Evolutionary conservation across 176 grass and related monocot species (phyloP), one percentile per base, ranked within the genome.

Genomic region (Melocanna baccifera): DNA sequence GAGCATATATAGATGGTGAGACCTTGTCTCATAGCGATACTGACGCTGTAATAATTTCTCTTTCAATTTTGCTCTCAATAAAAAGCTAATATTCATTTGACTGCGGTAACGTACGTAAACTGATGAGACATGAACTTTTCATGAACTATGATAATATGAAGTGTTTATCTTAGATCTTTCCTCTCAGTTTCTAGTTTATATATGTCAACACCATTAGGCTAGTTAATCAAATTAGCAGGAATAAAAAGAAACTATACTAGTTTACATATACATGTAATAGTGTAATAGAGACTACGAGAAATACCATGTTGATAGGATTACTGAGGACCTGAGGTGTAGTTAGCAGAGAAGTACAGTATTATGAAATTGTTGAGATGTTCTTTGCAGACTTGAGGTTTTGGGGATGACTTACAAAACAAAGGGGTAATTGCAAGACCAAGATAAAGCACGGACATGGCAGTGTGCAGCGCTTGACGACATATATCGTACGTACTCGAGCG

Each of bases 1-100:
- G 69, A 87, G 57, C 70, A 74, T 48, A 81, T 76, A 86, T 89
- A 89, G 62, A 81, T 82, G 83, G 88, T 90, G 13, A 19, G 26
- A 65, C 64, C 53, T 78, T 40, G 46, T 13, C 65, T 72, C 46
- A 71, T 15, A 77, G 15, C 77, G 32, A 81, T 36, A 20, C 20
- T 68, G 36, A 85, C 52, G n/a, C 19, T 70, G 72, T 26, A 57
- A 26, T 25, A 46, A 57, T 65, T 9, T 69, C 0, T 71, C 1
- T 51, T 51, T 55, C 46, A 45, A 29, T 73, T 47, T 72, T 73
- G 57, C 53, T 72, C 16, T 23, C 40, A 3, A 56, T 69, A 36
- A 25, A 41, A 57, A 82, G 19, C 10, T 65, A 82, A 71, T 41
- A 14, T 59, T 71, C 37, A 46, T n/a, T 29, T 7, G 20, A 70